Conservation (phyloP, 2,329 filamentous ascomycete species). For the Monosporascus sp. region DNA sequence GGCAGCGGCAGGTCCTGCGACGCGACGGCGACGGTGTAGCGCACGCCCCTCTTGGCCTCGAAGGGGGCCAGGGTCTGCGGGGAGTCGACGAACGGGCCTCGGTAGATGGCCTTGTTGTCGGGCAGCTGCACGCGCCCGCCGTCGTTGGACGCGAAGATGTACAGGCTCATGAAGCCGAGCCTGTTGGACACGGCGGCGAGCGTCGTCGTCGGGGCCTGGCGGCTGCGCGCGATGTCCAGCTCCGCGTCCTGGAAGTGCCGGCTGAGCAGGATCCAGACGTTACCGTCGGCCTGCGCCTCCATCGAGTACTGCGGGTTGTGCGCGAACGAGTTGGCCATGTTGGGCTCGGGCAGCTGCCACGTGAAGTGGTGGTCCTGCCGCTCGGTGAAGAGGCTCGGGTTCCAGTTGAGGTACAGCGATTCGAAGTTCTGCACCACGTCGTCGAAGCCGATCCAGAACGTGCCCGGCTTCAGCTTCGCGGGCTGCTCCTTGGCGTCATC, state of each 20-base stretch:
- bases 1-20: slow-evolving; percentile 71
- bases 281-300: slow-evolving; percentile 50
- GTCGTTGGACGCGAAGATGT: slow-evolving; percentile 62
- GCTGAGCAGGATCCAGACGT: slow-evolving; percentile 78
- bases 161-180: slow-evolving; percentile 81
- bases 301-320: slow-evolving; percentile 70
- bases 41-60: slow-evolving; percentile 39
- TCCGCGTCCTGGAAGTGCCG: slow-evolving; percentile 76
- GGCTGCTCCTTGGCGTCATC: slow-evolving; percentile 17
- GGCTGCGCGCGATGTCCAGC: slow-evolving; percentile 45
- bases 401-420: slow-evolving; percentile 97
- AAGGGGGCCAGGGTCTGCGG: slow-evolving; percentile 84
- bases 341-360: slow-evolving; percentile 58
- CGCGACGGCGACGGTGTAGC: slow-evolving; percentile 62
- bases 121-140: slow-evolving; percentile 70
- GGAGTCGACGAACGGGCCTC: slow-evolving; percentile 86
- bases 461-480: slow-evolving; percentile 53
- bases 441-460: slow-evolving; percentile 89
- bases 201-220: slow-evolving; percentile 15
- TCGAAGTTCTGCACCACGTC: slow-evolving; percentile 89
- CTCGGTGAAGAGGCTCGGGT: slow-evolving; percentile 72
- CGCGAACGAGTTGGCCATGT: slow-evolving; percentile 49
- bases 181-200: slow-evolving; percentile 43
- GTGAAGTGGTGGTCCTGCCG: slow-evolving; percentile 86
- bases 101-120: slow-evolving; percentile 59